phyloP scores from a whole-genome alignment of 2,329 filamentous ascomycete species.

The Cladosporium cucumerinum region DNA sequence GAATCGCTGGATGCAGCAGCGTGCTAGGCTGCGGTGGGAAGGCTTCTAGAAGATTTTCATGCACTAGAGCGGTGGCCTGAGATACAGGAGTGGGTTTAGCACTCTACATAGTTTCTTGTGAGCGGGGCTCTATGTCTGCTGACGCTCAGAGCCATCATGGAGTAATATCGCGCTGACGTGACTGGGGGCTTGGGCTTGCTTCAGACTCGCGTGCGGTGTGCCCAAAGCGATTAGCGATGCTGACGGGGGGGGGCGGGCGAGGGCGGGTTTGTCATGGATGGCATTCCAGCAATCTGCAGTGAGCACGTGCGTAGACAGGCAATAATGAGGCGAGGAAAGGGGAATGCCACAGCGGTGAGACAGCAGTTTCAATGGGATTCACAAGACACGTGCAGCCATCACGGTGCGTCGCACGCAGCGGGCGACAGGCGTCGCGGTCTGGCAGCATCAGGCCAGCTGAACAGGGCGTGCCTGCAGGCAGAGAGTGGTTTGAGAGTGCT shows the following conservation, averaged over 20 bases:
- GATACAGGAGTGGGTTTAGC: background rate
- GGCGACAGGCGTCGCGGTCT: background rate
- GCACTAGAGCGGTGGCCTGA: background rate
- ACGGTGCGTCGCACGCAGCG: background rate
- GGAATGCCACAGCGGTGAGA: background rate
- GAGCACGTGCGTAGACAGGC: slow-evolving; percentile 1
- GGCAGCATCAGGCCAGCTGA: slow-evolving; percentile 7
- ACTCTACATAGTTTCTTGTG: background rate
- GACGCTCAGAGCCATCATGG: slow-evolving; percentile 10
- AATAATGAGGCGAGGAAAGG: background rate
- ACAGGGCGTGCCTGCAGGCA: background rate
- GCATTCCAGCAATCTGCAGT: background rate
- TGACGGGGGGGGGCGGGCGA: background rate
- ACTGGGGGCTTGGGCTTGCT: background rate
- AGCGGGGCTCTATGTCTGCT: slow-evolving; percentile 11
- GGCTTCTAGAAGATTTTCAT: slow-evolving; percentile 14
- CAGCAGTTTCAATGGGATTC: slow-evolving; percentile 12
- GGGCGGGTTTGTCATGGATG: background rate
- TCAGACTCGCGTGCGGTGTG: slow-evolving; percentile 3
- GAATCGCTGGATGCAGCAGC: background rate
- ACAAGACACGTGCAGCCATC: slow-evolving; percentile 8
- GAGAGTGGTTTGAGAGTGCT: background rate
- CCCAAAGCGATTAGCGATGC: background rate
- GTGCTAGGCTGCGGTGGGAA: background rate
- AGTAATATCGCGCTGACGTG: slow-evolving; percentile 3